Conservation (phyloP, 495 filamentous ascomycete genomes). For the Halenospora varia region DNA sequence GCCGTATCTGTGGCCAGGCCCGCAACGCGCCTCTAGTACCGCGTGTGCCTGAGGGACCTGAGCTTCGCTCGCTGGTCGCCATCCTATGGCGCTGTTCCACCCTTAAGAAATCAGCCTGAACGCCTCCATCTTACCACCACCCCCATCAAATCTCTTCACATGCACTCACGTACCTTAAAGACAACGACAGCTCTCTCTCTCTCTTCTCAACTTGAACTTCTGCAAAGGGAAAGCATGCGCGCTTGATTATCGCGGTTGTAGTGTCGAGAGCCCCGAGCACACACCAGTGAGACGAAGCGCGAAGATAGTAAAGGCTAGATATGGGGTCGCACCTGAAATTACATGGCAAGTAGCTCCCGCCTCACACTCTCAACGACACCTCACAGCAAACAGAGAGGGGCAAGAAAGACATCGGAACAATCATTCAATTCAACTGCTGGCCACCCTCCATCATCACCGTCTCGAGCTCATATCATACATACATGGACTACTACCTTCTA, state of each 20-base stretch:
- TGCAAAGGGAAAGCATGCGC: too few species aligned
- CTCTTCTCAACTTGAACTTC: too few species aligned
- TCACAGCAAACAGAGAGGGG: conserved; percentile 3
- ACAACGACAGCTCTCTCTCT: too few species aligned
- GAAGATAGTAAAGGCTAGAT: neutral
- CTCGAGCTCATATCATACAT: conserved; percentile 8
- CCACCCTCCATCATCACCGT: neutral
- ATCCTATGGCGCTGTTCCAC: too few species aligned
- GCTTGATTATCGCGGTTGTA: too few species aligned
- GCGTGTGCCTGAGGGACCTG: too few species aligned
- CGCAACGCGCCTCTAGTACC: too few species aligned
- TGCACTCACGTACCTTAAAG: too few species aligned
- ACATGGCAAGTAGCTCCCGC: neutral
- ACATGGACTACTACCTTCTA: neutral
- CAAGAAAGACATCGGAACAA: neutral
- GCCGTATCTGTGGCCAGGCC: too few species aligned
- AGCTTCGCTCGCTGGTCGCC: too few species aligned
- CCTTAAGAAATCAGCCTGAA: neutral
- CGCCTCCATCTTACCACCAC: neutral
- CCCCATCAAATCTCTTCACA: neutral
- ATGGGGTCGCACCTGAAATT: neutral
- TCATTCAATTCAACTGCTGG: conserved; percentile 5
- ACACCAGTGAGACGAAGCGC: neutral
- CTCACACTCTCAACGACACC: neutral
- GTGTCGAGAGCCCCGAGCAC: too few species aligned